Conservation (phyloP, 1,284 basidiomycete genomes). For the Stygiomarasmius scandens region DNA sequence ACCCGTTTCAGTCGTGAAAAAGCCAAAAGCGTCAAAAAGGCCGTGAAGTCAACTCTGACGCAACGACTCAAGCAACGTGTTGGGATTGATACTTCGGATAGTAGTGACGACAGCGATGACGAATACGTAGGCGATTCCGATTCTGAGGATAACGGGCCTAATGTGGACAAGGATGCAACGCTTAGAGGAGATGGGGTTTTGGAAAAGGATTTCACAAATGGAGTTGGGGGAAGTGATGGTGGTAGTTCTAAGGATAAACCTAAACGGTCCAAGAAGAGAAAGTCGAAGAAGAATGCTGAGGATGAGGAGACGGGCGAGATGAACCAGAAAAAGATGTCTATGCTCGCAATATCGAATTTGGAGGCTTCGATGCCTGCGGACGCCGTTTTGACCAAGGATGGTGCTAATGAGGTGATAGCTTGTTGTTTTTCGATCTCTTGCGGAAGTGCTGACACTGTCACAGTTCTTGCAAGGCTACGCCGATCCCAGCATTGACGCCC, state of each 20-base stretch:
- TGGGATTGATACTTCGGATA: slow-evolving; percentile 56
- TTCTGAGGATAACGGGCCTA: neutral
- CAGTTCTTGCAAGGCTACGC: slow-evolving; percentile 71
- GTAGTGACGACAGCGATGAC: slow-evolving; percentile 15
- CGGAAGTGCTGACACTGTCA: neutral
- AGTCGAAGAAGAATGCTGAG: neutral
- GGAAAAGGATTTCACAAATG: neutral
- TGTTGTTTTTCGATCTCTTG: neutral
- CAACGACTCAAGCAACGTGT: slow-evolving; percentile 66
- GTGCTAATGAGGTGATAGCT: slow-evolving; percentile 61
- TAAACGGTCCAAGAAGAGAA: neutral
- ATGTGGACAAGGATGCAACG: slow-evolving; percentile 3
- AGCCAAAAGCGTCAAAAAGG: slow-evolving; percentile 67
- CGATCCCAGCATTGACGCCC: slow-evolving; percentile 76
- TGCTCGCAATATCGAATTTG: slow-evolving; percentile 47
- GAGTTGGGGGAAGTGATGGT: neutral
- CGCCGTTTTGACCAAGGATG: slow-evolving; percentile 71
- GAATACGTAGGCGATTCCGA: neutral
- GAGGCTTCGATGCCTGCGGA: slow-evolving; percentile 87
- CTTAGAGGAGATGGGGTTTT: neutral
- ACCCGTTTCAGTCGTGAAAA: slow-evolving; percentile 63
- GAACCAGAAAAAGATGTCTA: slow-evolving; percentile 30
- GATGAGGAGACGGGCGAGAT: neutral
- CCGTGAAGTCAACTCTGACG: slow-evolving; percentile 71
- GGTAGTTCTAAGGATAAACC: neutral